A percentile compares a stretch with the other conserved stretches of the same genome.
Conservation (phyloP, 208 protist species). For the Endotrypanum monterogeii region DNA sequence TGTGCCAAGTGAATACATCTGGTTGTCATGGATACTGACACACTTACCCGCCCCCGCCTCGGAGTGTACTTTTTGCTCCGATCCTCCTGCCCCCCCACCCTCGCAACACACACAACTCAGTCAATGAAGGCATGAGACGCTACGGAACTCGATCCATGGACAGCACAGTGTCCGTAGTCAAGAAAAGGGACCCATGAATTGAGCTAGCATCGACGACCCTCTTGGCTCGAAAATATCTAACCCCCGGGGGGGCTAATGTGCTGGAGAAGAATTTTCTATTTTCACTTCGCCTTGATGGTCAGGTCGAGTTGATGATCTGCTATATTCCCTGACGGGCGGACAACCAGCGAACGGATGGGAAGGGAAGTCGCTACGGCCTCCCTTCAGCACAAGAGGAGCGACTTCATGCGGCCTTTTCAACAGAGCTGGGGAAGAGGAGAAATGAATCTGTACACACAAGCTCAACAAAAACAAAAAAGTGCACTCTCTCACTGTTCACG, state of each 20-base stretch:
- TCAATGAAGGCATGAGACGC: slow-evolving; percentile 22
- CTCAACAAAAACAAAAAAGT: too few species aligned
- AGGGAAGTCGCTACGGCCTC: slow-evolving; percentile 15
- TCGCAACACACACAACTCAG: too few species aligned
- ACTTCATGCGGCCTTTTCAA: slow-evolving; percentile 33
- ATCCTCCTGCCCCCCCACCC: slow-evolving; percentile 23
- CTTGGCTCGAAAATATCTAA: slow-evolving; percentile 16
- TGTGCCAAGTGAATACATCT: slow-evolving; percentile 6
- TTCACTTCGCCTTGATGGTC: slow-evolving; percentile 39
- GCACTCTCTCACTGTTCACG: too few species aligned
- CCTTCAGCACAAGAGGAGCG: slow-evolving; percentile 17
- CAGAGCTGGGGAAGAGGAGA: slow-evolving; percentile 19
- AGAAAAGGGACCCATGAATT: slow-evolving; percentile 30
- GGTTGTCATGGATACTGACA: slow-evolving; percentile 21
- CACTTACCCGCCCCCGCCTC: slow-evolving; percentile 36
- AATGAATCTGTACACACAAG: background rate
- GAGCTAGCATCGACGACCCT: slow-evolving; percentile 19
- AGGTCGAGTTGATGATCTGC: slow-evolving; percentile 46
- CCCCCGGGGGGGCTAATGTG: slow-evolving; percentile 8
- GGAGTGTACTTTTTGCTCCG: slow-evolving; percentile 35
- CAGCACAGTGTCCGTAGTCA: slow-evolving; percentile 56
- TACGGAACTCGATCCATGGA: slow-evolving; percentile 48
- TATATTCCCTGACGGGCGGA: slow-evolving; percentile 33
- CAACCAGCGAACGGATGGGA: slow-evolving; percentile 38
- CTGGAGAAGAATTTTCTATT: slow-evolving; percentile 38